phyloP scores from a whole-genome alignment of 306 rosid species.

The Quercus gilva region DNA sequence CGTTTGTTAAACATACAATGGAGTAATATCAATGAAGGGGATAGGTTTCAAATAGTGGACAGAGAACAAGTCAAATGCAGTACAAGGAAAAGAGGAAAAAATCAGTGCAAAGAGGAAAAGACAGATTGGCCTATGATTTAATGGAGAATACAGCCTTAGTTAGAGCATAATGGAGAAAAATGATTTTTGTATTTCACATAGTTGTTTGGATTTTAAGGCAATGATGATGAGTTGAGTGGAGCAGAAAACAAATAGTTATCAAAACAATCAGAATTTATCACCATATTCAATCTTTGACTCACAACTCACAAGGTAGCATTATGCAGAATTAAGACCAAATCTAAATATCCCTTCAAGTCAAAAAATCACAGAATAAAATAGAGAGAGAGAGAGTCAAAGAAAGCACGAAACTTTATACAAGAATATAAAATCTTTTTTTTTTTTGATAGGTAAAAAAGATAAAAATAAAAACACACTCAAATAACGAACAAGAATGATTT shows the following conservation, averaged over 20 bases:
- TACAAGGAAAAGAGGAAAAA: background rate
- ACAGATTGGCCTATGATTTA: background rate
- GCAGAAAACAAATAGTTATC: background rate
- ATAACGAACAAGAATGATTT: too few relatives aligned
- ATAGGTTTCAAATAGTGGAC: background rate
- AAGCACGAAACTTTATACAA: background rate
- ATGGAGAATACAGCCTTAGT: background rate
- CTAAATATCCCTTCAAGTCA: background rate
- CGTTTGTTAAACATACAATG: background rate
- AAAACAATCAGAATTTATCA: background rate
- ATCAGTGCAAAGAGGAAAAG: background rate
- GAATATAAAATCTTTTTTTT: too few relatives aligned
- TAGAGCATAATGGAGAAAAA: background rate
- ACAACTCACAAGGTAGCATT: background rate
- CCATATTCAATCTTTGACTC: background rate
- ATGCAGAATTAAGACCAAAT: background rate
- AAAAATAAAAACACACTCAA: too few relatives aligned
- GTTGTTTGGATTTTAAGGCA: background rate
- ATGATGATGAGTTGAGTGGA: background rate
- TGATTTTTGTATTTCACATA: background rate
- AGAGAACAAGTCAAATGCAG: background rate
- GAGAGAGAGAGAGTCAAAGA: background rate
- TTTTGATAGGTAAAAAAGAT: too few relatives aligned
- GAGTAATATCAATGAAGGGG: background rate
- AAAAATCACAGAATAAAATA: background rate